Percentiles rank a stretch among this genome's conserved stretches.
Evolutionary conservation across 805 yeast species (phyloP).

Genomic region (Danielia oregonensis): DNA sequence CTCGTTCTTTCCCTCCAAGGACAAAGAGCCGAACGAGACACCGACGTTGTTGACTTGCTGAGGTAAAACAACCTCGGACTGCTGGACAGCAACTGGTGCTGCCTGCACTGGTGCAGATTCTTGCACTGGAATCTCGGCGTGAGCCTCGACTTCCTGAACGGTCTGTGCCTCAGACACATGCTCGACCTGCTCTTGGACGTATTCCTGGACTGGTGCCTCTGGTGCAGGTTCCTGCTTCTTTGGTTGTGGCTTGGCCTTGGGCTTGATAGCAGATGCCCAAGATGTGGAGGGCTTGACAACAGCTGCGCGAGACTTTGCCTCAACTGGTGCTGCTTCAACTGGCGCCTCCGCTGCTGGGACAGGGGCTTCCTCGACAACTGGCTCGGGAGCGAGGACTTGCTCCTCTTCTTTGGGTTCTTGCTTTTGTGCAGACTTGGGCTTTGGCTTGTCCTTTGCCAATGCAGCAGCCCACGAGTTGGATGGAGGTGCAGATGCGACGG

Average conservation of each 20-base stretch:
- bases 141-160: conserved; percentile 9
- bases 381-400: conserved; percentile 2
- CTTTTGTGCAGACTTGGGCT: conserved; percentile 14
- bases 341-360: conserved; percentile 7
- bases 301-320: neutral
- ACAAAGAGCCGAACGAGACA: conserved; percentile 61
- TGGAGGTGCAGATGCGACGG: conserved; percentile 15
- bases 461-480: conserved; percentile 45
- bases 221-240: conserved; percentile 11
- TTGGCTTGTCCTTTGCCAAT: conserved; percentile 32
- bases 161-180: conserved; percentile 5
- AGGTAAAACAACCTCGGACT: conserved; percentile 50
- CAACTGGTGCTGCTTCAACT: conserved; percentile 3
- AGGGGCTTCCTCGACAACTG: conserved; percentile 6
- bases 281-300: conserved; percentile 27
- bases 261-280: conserved; percentile 68
- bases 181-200: conserved; percentile 11
- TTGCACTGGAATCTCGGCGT: conserved; percentile 15
- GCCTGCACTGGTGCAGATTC: conserved; percentile 77
- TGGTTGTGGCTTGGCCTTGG: conserved; percentile 40
- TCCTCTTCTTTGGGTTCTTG: conserved; percentile 14
- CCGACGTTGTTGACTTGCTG: conserved; percentile 47
- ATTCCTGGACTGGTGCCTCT: conserved; percentile 17
- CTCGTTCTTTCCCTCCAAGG: conserved; percentile 36
- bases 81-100: conserved; percentile 17